phyloP scores from a whole-genome alignment of 73 alveolate species.

The Tetrahymena borealis region DNA sequence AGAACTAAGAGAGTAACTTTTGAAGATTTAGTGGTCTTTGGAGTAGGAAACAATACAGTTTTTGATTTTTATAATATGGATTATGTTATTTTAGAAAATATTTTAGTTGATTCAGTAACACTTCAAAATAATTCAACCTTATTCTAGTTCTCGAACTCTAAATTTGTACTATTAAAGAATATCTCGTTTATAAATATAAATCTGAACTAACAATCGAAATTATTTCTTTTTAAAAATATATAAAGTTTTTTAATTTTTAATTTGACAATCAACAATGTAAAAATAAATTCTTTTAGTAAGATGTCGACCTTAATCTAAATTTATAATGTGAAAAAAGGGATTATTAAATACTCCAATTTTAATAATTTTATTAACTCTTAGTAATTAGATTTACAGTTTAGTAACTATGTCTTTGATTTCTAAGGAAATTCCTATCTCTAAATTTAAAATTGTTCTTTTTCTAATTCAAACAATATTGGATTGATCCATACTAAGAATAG shows the following conservation, averaged over 20 bases:
- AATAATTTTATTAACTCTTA: too few relatives aligned
- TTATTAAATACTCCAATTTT: too few relatives aligned
- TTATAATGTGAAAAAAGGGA: not conserved
- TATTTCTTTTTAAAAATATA: not conserved
- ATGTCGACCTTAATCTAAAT: not conserved
- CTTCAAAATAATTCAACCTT: not conserved
- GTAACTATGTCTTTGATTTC: not conserved
- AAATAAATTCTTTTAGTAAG: not conserved
- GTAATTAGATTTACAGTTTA: too few relatives aligned
- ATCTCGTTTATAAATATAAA: not conserved
- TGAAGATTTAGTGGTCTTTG: not conserved
- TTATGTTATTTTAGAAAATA: not conserved
- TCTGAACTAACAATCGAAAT: not conserved
- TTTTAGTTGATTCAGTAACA: not conserved
- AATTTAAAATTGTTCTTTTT: not conserved
- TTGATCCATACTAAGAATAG: not conserved
- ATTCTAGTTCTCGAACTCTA: not conserved
- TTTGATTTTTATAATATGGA: not conserved
- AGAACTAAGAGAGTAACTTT: not conserved
- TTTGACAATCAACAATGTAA: not conserved
- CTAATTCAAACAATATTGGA: not conserved
- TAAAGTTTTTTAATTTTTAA: not conserved
- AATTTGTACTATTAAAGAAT: not conserved
- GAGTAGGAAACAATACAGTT: not conserved
- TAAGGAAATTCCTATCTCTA: not conserved